Evolutionary conservation across 495 filamentous ascomycete genomes (phyloP).

Genomic region (Viridothelium virens): DNA sequence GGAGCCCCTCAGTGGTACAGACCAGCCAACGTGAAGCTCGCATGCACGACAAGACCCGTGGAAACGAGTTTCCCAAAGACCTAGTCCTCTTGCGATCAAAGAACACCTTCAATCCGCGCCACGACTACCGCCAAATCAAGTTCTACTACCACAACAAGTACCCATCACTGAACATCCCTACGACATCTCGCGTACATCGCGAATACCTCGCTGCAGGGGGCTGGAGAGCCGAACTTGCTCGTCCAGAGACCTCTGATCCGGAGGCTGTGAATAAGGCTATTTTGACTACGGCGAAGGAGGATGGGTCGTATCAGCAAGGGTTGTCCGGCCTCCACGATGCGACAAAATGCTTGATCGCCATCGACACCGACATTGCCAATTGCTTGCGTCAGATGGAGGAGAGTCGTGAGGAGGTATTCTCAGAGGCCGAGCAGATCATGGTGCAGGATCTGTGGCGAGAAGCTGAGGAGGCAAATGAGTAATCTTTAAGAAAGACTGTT

Average conservation of each 20-base stretch:
- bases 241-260: not conserved
- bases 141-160: not conserved
- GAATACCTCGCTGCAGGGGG: not conserved
- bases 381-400: not conserved
- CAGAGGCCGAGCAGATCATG: not conserved
- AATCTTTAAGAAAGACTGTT: constrained; percentile 18
- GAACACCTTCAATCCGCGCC: too few relatives aligned
- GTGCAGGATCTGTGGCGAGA: constrained; percentile 10
- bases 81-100: too few relatives aligned
- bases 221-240: not conserved
- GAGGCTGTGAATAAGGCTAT: constrained; percentile 26
- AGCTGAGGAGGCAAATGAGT: constrained; percentile 21
- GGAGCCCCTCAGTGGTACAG: too few relatives aligned
- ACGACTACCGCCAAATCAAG: not conserved
- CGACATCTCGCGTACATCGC: not conserved
- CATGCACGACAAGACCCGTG: too few relatives aligned
- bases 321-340: not conserved
- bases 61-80: too few relatives aligned
- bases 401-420: not conserved
- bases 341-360: not conserved
- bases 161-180: not conserved
- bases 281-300: constrained; percentile 36
- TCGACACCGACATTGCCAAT: not conserved
- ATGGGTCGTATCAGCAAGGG: constrained; percentile 26
- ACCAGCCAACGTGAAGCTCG: too few relatives aligned